phyloP scores from a whole-genome alignment of 2,329 filamentous ascomycete species.

The Hypoxylon sp. region DNA sequence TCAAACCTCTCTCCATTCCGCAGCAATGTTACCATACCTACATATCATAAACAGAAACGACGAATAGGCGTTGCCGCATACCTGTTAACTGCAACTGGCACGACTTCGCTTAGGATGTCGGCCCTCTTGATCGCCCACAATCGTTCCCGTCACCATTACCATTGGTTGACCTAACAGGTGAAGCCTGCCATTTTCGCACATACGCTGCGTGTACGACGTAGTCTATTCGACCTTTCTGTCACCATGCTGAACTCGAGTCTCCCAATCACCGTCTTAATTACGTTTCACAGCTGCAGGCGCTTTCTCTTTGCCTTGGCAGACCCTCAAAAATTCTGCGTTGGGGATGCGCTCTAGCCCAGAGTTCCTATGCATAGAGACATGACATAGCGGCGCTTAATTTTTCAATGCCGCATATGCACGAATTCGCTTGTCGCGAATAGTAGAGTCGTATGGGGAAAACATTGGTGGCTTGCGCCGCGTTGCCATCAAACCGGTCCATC shows the following conservation, averaged over 20 bases:
- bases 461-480: conserved; percentile 38
- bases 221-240: conserved; percentile 36
- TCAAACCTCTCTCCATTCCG: conserved; percentile 33
- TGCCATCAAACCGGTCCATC: conserved; percentile 32
- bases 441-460: conserved; percentile 32
- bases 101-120: conserved; percentile 43
- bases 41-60: conserved; percentile 34
- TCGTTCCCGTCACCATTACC: conserved; percentile 28
- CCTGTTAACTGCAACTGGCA: conserved; percentile 36
- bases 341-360: conserved; percentile 29
- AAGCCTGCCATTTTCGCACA: conserved; percentile 33
- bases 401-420: conserved; percentile 42
- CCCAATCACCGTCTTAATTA: conserved; percentile 40
- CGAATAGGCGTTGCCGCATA: conserved; percentile 43
- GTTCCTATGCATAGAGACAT: conserved; percentile 32
- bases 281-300: conserved; percentile 44
- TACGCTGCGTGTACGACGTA: conserved; percentile 35
- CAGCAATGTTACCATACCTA: conserved; percentile 45
- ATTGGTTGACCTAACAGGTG: conserved; percentile 34
- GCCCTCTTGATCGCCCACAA: conserved; percentile 36
- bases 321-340: conserved; percentile 30
- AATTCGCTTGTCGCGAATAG: conserved; percentile 34
- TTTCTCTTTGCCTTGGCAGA: conserved; percentile 39
- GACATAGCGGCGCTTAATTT: conserved; percentile 44
- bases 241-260: conserved; percentile 35